A percentile compares a stretch with the other conserved stretches of the same genome.
Evolutionary conservation across 306 rosid species (phyloP).

Genomic region (Trifolium dubium): DNA sequence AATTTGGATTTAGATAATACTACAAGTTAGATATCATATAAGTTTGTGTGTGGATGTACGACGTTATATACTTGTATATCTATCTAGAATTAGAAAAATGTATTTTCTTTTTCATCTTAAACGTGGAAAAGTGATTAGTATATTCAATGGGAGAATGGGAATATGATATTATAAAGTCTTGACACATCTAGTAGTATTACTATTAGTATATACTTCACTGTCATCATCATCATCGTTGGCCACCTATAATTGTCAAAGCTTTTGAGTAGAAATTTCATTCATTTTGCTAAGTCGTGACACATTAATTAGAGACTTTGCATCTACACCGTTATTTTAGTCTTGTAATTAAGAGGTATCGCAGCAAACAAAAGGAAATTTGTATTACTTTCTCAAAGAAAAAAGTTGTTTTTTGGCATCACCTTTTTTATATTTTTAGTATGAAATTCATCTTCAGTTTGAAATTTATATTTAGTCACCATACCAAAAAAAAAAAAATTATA

Average conservation of each 20-base stretch:
- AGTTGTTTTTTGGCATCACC: too few relatives aligned
- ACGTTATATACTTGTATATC: neutral
- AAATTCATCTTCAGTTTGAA: too few relatives aligned
- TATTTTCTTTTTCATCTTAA: neutral
- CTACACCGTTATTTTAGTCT: neutral
- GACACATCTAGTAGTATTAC: neutral
- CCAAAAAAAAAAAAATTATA: too few relatives aligned
- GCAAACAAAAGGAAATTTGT: too few relatives aligned
- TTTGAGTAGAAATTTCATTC: slow-evolving; percentile 3
- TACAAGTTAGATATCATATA: slow-evolving; percentile 8
- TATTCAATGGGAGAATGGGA: neutral
- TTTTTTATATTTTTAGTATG: too few relatives aligned
- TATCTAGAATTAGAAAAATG: slow-evolving; percentile 14
- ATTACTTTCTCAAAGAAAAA: too few relatives aligned
- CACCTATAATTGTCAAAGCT: slow-evolving; percentile 3
- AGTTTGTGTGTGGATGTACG: neutral
- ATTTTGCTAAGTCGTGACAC: slow-evolving; percentile 19
- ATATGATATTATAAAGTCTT: slow-evolving; percentile 28
- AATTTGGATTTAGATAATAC: neutral
- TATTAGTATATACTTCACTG: slow-evolving; percentile 1
- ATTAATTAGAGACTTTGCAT: neutral
- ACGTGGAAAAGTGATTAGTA: slow-evolving; percentile 6
- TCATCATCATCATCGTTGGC: neutral
- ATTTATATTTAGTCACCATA: too few relatives aligned
- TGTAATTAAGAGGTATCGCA: neutral